Evolutionary conservation across 1,284 basidiomycete genomes (phyloP).

Genomic region (Cutaneotrichosporon arboriforme): DNA sequence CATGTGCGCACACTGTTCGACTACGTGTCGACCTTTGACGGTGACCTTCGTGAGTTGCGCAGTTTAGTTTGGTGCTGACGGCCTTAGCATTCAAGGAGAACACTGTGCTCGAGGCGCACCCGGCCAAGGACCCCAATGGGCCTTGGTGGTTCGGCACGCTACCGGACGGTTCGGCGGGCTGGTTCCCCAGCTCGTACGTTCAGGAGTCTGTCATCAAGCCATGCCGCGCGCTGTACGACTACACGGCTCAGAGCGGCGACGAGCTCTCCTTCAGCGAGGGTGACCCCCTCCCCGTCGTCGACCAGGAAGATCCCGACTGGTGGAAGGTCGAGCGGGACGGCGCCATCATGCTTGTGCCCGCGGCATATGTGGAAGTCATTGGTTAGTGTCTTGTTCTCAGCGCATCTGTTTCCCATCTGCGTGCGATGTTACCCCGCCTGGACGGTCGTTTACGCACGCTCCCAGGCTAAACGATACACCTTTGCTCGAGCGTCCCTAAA

Average conservation of each 20-base stretch:
- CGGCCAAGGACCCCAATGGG: conserved; percentile 64
- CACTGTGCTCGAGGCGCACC: conserved; percentile 69
- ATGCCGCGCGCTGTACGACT: conserved; percentile 65
- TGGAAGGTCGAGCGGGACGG: conserved; percentile 86
- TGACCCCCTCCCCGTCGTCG: conserved; percentile 68
- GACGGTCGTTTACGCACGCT: conserved; percentile 48
- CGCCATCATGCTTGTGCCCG: conserved; percentile 78
- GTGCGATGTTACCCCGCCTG: conserved; percentile 16
- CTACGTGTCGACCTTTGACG: conserved; percentile 75
- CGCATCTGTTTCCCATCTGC: conserved; percentile 10
- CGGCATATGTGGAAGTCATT: conserved; percentile 71
- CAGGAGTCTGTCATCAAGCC: conserved; percentile 49
- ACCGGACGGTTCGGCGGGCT: conserved; percentile 65
- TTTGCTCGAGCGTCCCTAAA: background rate
- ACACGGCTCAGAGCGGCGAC: conserved; percentile 63
- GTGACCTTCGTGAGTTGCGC: conserved; percentile 67
- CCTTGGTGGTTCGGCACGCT: conserved; percentile 85
- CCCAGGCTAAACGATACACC: conserved; percentile 28
- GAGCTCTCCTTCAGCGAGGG: conserved; percentile 78
- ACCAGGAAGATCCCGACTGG: conserved; percentile 77
- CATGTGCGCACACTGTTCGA: conserved; percentile 73
- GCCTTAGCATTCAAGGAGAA: conserved; percentile 75
- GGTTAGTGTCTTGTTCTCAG: conserved; percentile 47
- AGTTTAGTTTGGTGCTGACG: conserved; percentile 6
- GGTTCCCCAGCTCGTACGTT: conserved; percentile 89